Conservation (phyloP, 495 filamentous ascomycete species). For the Jackrogersella minutella region DNA sequence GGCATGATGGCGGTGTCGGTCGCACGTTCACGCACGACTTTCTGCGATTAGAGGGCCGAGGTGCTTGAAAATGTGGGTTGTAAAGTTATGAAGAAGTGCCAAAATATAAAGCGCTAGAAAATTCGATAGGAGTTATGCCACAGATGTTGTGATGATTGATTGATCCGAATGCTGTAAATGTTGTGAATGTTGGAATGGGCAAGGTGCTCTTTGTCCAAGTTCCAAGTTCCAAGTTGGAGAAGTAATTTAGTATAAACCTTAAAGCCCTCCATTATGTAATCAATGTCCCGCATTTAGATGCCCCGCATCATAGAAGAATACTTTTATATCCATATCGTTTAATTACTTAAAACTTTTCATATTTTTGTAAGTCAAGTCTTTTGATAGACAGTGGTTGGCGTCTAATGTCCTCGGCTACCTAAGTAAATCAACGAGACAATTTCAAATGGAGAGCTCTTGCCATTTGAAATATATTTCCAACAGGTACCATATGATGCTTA, state of each 20-base stretch:
- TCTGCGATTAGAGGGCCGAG: neutral
- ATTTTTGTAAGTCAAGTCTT: too few species aligned
- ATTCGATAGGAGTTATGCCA: neutral
- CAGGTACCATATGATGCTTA: too few species aligned
- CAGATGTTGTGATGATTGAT: constrained; percentile 10
- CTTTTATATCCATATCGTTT: too few species aligned
- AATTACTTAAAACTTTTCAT: too few species aligned
- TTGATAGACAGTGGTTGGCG: too few species aligned
- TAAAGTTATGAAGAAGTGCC: neutral
- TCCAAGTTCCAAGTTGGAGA: constrained; percentile 16
- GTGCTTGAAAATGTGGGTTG: neutral
- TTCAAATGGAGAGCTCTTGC: too few species aligned
- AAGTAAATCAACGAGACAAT: too few species aligned
- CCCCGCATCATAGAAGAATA: neutral
- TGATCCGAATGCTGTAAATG: neutral
- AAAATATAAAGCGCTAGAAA: neutral
- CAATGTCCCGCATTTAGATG: neutral
- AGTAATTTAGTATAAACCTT: neutral
- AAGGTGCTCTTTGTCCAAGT: too few species aligned
- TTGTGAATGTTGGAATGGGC: neutral
- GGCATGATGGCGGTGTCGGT: constrained; percentile 23
- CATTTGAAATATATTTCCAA: too few species aligned
- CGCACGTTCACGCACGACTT: constrained; percentile 1
- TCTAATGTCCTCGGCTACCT: too few species aligned
- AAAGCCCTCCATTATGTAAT: constrained; percentile 1